Conservation (phyloP, 768 basidiomycete species). For the Psilocybe tampanensis region DNA sequence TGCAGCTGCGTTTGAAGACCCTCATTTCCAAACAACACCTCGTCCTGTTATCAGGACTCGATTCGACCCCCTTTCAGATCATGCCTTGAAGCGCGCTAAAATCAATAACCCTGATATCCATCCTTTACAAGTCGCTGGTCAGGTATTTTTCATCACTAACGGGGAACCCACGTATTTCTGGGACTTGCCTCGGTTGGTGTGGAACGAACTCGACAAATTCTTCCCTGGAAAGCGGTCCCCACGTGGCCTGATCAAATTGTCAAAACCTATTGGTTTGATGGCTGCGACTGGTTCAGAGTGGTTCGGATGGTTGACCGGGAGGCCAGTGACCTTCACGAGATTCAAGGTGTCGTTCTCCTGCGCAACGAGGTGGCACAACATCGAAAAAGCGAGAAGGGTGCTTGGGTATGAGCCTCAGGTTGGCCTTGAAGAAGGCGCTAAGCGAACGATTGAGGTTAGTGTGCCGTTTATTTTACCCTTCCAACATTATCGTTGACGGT, state of each 20-base stretch:
- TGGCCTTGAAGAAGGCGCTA: slow-evolving; percentile 86
- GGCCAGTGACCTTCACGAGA: slow-evolving; percentile 82
- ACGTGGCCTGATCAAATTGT: slow-evolving; percentile 47
- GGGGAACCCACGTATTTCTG: slow-evolving; percentile 96
- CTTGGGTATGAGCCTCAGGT: slow-evolving; percentile 94
- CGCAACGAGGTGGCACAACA: slow-evolving; percentile 86
- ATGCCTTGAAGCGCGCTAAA: slow-evolving; percentile 54
- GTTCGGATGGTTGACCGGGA: slow-evolving; percentile 72
- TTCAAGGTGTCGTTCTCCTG: slow-evolving; percentile 84
- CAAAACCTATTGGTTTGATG: slow-evolving; percentile 65
- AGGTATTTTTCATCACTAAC: slow-evolving; percentile 96
- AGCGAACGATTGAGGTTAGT: slow-evolving; percentile 73
- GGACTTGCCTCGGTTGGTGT: slow-evolving; percentile 87
- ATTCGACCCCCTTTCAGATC: slow-evolving; percentile 78
- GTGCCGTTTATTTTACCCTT: neutral
- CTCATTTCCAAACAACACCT: slow-evolving; percentile 38
- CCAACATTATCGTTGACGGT: neutral
- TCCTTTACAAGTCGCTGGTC: slow-evolving; percentile 84
- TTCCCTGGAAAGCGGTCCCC: slow-evolving; percentile 56
- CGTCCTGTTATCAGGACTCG: slow-evolving; percentile 72
- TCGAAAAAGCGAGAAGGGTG: slow-evolving; percentile 89
- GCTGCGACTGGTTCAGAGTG: slow-evolving; percentile 76
- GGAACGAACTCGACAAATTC: slow-evolving; percentile 64
- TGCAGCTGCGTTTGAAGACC: slow-evolving; percentile 55
- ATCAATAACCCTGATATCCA: slow-evolving; percentile 43